These are phyloP conservation scores for Scedosporium minutisporum DNA, from an alignment of 2,329 filamentous ascomycete genomes.

Conservation along the genomic window DNA sequence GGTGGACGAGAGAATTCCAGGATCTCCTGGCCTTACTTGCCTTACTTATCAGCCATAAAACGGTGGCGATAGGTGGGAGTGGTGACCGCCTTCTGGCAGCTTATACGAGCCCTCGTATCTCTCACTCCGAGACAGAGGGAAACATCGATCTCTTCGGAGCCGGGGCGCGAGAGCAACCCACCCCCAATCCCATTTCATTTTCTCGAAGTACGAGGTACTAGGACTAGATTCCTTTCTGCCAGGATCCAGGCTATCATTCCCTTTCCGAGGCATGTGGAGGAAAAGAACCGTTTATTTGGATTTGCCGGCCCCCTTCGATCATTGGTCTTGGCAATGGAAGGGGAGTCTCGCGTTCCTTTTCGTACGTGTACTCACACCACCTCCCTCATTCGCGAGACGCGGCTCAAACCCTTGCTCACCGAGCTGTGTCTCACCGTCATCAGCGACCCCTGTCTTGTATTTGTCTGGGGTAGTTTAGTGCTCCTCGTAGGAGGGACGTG, in stretches of 20 bases:
- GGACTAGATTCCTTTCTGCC: background rate
- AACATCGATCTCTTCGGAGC: background rate
- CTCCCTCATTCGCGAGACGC: background rate
- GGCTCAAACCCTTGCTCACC: background rate
- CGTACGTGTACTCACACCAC: background rate
- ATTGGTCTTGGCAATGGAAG: background rate
- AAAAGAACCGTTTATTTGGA: slow-evolving; percentile 19
- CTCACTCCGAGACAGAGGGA: background rate
- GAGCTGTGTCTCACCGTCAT: background rate
- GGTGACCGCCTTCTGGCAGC: background rate
- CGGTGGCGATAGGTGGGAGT: background rate
- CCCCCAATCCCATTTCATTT: no score
- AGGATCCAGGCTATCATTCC: background rate
- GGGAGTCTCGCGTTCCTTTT: background rate
- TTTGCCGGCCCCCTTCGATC: slow-evolving; percentile 19
- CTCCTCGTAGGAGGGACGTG: background rate
- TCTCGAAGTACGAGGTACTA: background rate
- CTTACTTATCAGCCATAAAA: background rate
- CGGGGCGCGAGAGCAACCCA: background rate
- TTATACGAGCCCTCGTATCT: slow-evolving; percentile 1
- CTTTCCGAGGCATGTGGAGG: background rate
- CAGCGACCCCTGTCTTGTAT: background rate
- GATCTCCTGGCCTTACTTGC: background rate
- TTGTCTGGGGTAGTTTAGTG: background rate
- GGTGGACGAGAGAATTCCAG: background rate